Evolutionary conservation across 2,329 filamentous ascomycete genomes (phyloP).

Genomic region (Calonectria fujianensis): DNA sequence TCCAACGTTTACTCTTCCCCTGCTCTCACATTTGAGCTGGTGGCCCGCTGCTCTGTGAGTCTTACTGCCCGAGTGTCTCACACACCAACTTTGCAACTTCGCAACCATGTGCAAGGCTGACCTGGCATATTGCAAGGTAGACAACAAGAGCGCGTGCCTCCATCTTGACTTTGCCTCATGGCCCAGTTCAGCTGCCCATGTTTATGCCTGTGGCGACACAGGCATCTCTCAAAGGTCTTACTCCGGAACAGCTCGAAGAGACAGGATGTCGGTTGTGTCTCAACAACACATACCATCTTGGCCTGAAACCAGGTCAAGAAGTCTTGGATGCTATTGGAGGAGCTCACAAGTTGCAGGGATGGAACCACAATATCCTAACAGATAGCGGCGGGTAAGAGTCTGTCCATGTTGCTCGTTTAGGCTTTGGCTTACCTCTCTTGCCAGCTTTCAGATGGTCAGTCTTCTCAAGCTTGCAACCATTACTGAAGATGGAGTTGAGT

Average conservation of each 20-base stretch:
- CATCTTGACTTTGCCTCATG: conserved; percentile 91
- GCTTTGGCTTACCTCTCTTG: conserved; percentile 36
- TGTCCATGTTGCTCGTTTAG: background rate
- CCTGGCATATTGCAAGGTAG: conserved; percentile 66
- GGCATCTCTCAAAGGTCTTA: conserved; percentile 94
- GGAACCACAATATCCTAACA: conserved; percentile 96
- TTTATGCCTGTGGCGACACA: conserved; percentile 99
- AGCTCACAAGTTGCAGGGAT: conserved; percentile 95
- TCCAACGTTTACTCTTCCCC: conserved; percentile 72
- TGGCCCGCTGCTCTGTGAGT: conserved; percentile 87
- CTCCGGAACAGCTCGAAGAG: conserved; percentile 91
- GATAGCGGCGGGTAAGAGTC: conserved; percentile 79
- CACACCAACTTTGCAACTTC: conserved; percentile 6
- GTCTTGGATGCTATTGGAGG: conserved; percentile 91
- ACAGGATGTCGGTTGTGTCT: conserved; percentile 93
- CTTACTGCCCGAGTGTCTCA: conserved; percentile 18
- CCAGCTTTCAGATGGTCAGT: conserved; percentile 98
- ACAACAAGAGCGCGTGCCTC: conserved; percentile 96
- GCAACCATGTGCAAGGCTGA: conserved; percentile 44
- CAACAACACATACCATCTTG: conserved; percentile 98
- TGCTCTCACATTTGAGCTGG: conserved; percentile 85
- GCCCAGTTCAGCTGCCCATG: conserved; percentile 89
- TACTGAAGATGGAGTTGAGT: conserved; percentile 96
- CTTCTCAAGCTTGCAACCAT: conserved; percentile 93
- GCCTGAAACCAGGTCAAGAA: conserved; percentile 94